Evolutionary conservation across 2,329 filamentous ascomycete genomes (phyloP).

Genomic region (Amesomyces nigricolor): DNA sequence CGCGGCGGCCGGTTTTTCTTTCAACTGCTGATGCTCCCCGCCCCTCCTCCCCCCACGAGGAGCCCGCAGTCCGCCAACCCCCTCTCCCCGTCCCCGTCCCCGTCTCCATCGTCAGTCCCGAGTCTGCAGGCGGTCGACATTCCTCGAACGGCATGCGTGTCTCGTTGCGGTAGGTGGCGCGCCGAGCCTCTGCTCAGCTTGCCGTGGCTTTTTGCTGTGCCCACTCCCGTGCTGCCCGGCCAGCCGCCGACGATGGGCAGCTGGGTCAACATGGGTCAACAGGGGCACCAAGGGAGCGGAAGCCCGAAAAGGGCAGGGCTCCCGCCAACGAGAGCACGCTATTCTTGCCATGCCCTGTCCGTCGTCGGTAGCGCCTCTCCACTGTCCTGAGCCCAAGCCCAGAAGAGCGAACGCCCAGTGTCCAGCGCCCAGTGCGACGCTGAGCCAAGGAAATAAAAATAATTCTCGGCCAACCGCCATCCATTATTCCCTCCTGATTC

Average conservation of each 20-base stretch:
- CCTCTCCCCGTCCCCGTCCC: neutral
- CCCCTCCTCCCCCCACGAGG: neutral
- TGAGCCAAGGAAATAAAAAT: constrained; percentile 26
- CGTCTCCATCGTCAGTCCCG: too few species aligned
- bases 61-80: neutral
- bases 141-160: constrained; percentile 18
- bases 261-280: neutral
- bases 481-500: constrained; percentile 15
- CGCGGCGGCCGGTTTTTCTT: neutral
- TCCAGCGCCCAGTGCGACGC: constrained; percentile 14
- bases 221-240: constrained; percentile 3
- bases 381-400: constrained; percentile 9
- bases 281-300: constrained; percentile 9
- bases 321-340: constrained; percentile 43
- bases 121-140: neutral
- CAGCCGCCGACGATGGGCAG: constrained; percentile 6
- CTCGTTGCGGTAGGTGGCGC: constrained; percentile 11
- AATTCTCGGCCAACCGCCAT: constrained; percentile 24
- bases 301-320: constrained; percentile 6
- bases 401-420: constrained; percentile 2
- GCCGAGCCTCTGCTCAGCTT: constrained; percentile 2
- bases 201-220: constrained; percentile 7
- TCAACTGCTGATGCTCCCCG: neutral
- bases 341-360: constrained; percentile 19
- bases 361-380: constrained; percentile 22